Percentiles rank a stretch among this genome's conserved stretches.
Conservation (phyloP, 1,139 yeast genomes). For the Saccharomyces hybrid region DNA sequence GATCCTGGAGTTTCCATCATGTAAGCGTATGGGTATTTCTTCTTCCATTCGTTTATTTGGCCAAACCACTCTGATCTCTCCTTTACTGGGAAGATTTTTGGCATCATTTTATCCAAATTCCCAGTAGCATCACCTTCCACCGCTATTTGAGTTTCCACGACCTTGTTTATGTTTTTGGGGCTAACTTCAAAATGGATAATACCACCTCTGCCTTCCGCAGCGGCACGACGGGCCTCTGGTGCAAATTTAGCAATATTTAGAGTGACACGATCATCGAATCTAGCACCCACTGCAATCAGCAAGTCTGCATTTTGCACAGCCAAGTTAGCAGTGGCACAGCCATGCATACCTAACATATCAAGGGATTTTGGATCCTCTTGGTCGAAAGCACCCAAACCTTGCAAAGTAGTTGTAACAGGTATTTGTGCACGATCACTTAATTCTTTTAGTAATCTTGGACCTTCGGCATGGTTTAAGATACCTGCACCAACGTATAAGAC, state of each 20-base stretch:
- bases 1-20: slow-evolving; percentile 71
- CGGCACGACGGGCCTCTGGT: slow-evolving; percentile 86
- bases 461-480: slow-evolving; percentile 68
- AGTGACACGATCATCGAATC: slow-evolving; percentile 98
- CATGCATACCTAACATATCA: slow-evolving; percentile 98
- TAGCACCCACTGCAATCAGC: slow-evolving; percentile 89
- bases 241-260: slow-evolving; percentile 82
- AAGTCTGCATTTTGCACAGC: slow-evolving; percentile 92
- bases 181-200: slow-evolving; percentile 91
- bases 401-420: slow-evolving; percentile 93
- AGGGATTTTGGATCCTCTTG: slow-evolving; percentile 84
- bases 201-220: slow-evolving; percentile 85
- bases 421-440: slow-evolving; percentile 84
- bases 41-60: slow-evolving; percentile 72
- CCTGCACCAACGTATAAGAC: slow-evolving; percentile 90
- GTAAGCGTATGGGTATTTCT: slow-evolving; percentile 76
- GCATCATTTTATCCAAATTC: slow-evolving; percentile 66
- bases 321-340: slow-evolving; percentile 87
- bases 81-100: slow-evolving; percentile 55
- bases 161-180: slow-evolving; percentile 95
- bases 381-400: slow-evolving; percentile 90
- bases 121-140: slow-evolving; percentile 90
- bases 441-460: slow-evolving; percentile 72
- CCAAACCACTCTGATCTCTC: slow-evolving; percentile 74
- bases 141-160: slow-evolving; percentile 94